These are phyloP conservation scores for Fonsecaea pugnacius DNA, from an alignment of 2,329 filamentous ascomycete species.

Conservation along the genomic window DNA sequence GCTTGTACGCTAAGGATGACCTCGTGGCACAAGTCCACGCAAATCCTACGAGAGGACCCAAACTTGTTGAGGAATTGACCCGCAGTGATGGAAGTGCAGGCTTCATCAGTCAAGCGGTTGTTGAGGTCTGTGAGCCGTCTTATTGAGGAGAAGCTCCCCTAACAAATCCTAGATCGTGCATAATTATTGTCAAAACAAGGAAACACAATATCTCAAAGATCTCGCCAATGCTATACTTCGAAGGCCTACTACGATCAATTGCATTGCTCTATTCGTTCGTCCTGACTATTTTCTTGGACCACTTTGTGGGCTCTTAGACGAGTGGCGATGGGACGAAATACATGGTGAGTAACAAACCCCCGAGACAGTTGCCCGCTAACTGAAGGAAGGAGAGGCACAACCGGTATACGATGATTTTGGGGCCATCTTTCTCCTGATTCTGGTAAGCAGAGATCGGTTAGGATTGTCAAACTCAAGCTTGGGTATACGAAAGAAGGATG, in stretches of 20 bases:
- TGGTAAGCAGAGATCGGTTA: conserved; percentile 63
- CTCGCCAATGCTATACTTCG: conserved; percentile 63
- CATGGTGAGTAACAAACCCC: conserved; percentile 50
- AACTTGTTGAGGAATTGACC: conserved; percentile 79
- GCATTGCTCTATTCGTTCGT: conserved; percentile 64
- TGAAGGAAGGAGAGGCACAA: conserved; percentile 59
- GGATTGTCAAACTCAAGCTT: conserved; percentile 58
- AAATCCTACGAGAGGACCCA: conserved; percentile 72
- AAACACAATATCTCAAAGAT: conserved; percentile 66
- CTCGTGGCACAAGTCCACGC: conserved; percentile 77
- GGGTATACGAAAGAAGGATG: conserved; percentile 55
- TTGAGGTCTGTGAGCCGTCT: conserved; percentile 59
- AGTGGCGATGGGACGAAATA: conserved; percentile 69
- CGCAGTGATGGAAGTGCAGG: conserved; percentile 90
- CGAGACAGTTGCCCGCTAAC: conserved; percentile 31
- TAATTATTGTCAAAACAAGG: conserved; percentile 62
- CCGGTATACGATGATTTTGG: conserved; percentile 70
- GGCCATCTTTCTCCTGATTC: conserved; percentile 62
- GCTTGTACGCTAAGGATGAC: conserved; percentile 76
- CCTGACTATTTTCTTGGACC: conserved; percentile 61
- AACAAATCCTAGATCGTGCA: conserved; percentile 52
- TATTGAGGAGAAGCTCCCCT: neutral
- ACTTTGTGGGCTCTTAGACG: conserved; percentile 62
- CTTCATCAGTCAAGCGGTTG: conserved; percentile 77
- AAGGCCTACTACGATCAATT: conserved; percentile 61